Percentiles rank a stretch among this genome's conserved stretches.
Conservation (phyloP, 148 eudicot genomes). For the Rhododendron kiyosumense region DNA sequence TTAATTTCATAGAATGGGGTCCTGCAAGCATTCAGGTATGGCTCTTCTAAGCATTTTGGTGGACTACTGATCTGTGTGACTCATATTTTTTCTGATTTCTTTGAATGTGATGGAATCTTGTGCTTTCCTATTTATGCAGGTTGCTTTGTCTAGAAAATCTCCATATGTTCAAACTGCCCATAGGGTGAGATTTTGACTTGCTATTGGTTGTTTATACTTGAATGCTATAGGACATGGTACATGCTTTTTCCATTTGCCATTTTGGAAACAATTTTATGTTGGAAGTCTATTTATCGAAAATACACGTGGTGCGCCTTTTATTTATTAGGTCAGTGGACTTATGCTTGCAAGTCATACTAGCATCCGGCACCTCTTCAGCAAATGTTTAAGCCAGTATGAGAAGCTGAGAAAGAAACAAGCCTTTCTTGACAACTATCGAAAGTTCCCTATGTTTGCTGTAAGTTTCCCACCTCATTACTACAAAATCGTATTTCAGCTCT, state of each 20-base stretch:
- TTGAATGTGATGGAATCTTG: background rate
- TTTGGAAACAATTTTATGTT: background rate
- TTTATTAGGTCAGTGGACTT: constrained; percentile 83
- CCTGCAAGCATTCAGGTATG: constrained; percentile 98
- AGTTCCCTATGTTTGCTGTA: constrained; percentile 95
- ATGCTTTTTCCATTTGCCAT: constrained; percentile 1
- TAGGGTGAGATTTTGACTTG: constrained; percentile 45
- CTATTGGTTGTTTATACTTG: background rate
- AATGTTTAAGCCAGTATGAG: constrained; percentile 85
- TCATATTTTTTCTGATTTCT: background rate
- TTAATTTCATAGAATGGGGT: constrained; percentile 98
- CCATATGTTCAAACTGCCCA: constrained; percentile 98
- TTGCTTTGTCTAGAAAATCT: constrained; percentile 94
- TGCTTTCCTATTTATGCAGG: constrained; percentile 39
- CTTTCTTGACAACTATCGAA: constrained; percentile 92
- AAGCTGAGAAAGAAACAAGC: constrained; percentile 95
- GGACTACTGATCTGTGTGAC: background rate
- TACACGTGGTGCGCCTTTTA: background rate
- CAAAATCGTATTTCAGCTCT: background rate
- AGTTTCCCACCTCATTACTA: constrained; percentile 29
- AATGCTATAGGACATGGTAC: background rate
- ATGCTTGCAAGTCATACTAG: constrained; percentile 98
- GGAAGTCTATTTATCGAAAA: background rate
- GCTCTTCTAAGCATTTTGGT: background rate
- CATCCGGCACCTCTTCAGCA: constrained; percentile 88